These are phyloP conservation scores for Haplographium delicatum DNA, from an alignment of 495 filamentous ascomycete genomes.

Conservation along the genomic window DNA sequence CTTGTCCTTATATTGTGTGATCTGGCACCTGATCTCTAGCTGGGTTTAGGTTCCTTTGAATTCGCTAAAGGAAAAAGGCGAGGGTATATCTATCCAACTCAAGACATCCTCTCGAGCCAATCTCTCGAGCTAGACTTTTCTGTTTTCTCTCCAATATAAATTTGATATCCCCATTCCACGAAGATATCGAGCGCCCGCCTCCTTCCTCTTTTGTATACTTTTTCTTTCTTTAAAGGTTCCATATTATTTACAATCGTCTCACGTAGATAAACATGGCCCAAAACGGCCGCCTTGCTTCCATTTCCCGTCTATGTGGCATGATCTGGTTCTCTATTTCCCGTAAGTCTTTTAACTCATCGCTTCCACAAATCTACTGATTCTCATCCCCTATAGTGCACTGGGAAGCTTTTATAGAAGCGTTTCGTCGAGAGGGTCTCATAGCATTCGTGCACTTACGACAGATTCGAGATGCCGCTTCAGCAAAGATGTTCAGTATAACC, in stretches of 20 bases:
- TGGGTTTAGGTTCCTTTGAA: too few species aligned
- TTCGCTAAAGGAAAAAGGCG: too few species aligned
- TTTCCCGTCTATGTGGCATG: background rate
- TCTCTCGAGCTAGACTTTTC: too few species aligned
- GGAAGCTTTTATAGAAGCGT: conserved; percentile 3
- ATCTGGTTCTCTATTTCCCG: conserved; percentile 11
- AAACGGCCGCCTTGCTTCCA: background rate
- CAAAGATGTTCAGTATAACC: conserved; percentile 7
- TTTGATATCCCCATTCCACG: background rate
- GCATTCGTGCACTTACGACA: background rate
- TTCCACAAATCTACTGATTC: conserved; percentile 3
- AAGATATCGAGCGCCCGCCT: background rate
- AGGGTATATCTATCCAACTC: too few species aligned
- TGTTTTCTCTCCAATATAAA: background rate
- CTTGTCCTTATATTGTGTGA: too few species aligned
- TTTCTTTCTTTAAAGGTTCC: background rate
- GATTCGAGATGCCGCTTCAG: conserved; percentile 12
- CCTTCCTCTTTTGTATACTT: background rate
- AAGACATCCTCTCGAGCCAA: too few species aligned
- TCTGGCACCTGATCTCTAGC: too few species aligned
- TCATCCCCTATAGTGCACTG: conserved; percentile 6
- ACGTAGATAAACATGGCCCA: background rate
- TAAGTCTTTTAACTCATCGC: background rate
- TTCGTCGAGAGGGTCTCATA: conserved; percentile 5
- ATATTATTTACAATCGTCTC: background rate